Percentiles rank a stretch among this genome's conserved stretches.
These are phyloP conservation scores for Phytophthora pini DNA, from an alignment of 352 stramenopile species.

Conservation along the genomic window DNA sequence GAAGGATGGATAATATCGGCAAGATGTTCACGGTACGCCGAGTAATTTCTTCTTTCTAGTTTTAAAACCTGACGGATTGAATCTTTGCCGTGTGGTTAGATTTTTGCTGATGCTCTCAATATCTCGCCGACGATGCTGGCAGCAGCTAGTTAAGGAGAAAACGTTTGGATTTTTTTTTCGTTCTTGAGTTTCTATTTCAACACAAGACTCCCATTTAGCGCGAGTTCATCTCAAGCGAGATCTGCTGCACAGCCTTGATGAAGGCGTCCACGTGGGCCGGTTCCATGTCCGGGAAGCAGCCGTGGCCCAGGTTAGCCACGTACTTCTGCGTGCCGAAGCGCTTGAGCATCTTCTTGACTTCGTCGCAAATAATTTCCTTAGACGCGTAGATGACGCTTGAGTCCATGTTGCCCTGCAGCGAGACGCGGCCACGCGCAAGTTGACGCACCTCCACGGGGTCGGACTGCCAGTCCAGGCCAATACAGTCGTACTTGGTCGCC, in stretches of 20 bases:
- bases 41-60: not conserved
- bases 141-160: conserved; percentile 20
- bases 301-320: conserved; percentile 98
- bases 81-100: conserved; percentile 29
- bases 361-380: conserved; percentile 84
- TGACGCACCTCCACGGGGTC: conserved; percentile 89
- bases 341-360: conserved; percentile 94
- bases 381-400: conserved; percentile 89
- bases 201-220: conserved; percentile 36
- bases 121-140: conserved; percentile 45
- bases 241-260: conserved; percentile 96
- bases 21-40: conserved; percentile 75
- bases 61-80: conserved; percentile 7
- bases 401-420: conserved; percentile 95
- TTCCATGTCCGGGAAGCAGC: conserved; percentile 96
- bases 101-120: conserved; percentile 79
- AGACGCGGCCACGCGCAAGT: conserved; percentile 73
- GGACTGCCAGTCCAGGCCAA: conserved; percentile 95
- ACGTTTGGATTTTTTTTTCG: conserved; percentile 1
- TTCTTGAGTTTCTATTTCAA: conserved; percentile 34
- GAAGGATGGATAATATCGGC: conserved; percentile 78
- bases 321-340: conserved; percentile 95
- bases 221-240: conserved; percentile 89
- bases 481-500: conserved; percentile 93
- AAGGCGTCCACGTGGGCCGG: conserved; percentile 94